Evolutionary conservation across 2,329 filamentous ascomycete species (phyloP), one percentile per base, ranked within the genome.

Genomic region (Fusarium beomiforme): DNA sequence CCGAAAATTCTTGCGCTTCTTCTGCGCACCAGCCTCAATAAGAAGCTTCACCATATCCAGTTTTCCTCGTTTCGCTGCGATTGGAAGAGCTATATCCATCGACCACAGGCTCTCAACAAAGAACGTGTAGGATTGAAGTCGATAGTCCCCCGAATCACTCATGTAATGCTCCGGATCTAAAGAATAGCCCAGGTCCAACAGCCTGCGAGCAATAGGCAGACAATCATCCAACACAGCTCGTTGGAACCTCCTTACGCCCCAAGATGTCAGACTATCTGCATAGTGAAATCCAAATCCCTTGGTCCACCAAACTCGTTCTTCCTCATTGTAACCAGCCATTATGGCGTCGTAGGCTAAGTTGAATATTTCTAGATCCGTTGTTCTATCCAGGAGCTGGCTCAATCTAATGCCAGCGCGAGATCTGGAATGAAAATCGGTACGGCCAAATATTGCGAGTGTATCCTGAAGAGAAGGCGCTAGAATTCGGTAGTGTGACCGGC

Each of bases 271-370:
- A 0, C 7, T 42, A 16, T 64, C 59, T 3, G 44, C 34, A 2
- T 6, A 29, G 11, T 11, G 1, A 14, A 24, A 4, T 31, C n/a
- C 2, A 1, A 5, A 6, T 6, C 21, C 9, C 3, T 63, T 39
- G 0, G 41, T 64, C 61, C 61, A 64, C 61, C 61, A 64, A 0
- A 57, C 34, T 3, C 34, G 33, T 9, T 57, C 59, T 9, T 6
- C 5, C 2, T 64, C 41, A 0, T 0, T 19, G 1, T 57, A 57
- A 1, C 61, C n/a, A 1, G 4, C 34, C 23, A 64, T 12, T 8
- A 64, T n/a, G 3, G 41, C 49, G 4, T 31, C 19, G 12, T 58
- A 33, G 16, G 6, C 29, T n/a, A 64, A 10, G 1, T 64, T 3
- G 8, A 64, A 64, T 5, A 64, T 6, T 1, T 33, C 47, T 1